These are phyloP conservation scores for Eremomyces bilateralis DNA, from an alignment of 495 filamentous ascomycete species.

Conservation along the genomic window DNA sequence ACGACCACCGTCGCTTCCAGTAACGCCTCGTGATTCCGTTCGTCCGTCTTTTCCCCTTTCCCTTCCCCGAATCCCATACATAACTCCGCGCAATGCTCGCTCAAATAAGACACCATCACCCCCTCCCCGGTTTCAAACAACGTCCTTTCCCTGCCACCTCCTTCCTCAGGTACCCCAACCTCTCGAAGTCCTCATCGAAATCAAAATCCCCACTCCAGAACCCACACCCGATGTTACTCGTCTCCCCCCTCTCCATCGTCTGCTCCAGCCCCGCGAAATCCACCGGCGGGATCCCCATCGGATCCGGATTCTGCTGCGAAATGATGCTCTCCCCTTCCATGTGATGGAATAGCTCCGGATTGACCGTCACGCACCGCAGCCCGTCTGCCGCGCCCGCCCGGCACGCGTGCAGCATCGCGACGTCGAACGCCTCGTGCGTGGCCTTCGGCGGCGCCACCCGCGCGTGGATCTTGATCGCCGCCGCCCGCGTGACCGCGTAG, in stretches of 20 bases:
- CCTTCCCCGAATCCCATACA: no score
- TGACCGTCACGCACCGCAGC: constrained; percentile 12
- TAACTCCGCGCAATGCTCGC: no score
- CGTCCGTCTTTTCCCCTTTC: no score
- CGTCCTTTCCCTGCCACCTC: constrained; percentile 7
- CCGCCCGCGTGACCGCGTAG: constrained; percentile 20
- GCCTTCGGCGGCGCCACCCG: constrained; percentile 4
- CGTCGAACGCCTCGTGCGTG: constrained; percentile 13
- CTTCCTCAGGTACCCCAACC: constrained; percentile 8
- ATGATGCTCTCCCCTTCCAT: constrained; percentile 7
- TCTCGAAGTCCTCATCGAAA: constrained; percentile 5
- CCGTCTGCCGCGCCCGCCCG: constrained; percentile 10
- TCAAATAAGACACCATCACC: no score
- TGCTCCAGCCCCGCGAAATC: constrained; percentile 5
- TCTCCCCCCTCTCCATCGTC: constrained; percentile 8
- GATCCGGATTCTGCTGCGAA: no score
- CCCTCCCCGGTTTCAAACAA: no score
- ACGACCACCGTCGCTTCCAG: no score
- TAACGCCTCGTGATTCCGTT: no score
- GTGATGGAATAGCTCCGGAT: constrained; percentile 18
- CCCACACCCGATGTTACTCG: constrained; percentile 15
- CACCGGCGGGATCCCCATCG: constrained; percentile 12
- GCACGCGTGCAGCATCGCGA: constrained; percentile 16
- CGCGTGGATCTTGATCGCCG: constrained; percentile 8
- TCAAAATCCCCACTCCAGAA: constrained; percentile 7